Percentiles rank a stretch among this genome's conserved stretches.
These are phyloP conservation scores for Adansonia grandidieri DNA, from an alignment of 441 rosid species.

Conservation along the genomic window DNA sequence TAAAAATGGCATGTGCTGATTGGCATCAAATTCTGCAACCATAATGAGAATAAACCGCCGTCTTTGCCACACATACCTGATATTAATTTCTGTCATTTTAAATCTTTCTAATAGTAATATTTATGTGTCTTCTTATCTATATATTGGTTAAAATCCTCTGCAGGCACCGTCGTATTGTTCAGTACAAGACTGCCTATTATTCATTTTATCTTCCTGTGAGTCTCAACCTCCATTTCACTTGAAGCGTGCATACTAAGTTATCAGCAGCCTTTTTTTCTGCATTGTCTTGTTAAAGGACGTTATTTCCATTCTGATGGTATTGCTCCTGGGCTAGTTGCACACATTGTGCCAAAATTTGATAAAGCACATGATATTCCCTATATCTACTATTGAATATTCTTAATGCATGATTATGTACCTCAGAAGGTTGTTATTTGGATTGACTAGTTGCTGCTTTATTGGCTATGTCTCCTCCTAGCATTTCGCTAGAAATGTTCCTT, in stretches of 20 bases:
- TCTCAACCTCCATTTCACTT: slow-evolving; percentile 24
- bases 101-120: neutral
- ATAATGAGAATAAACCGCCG: neutral
- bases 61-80: too few species aligned
- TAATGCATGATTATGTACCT: neutral
- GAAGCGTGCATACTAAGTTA: neutral
- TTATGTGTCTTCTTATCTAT: neutral
- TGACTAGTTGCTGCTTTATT: neutral
- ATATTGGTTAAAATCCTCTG: slow-evolving; percentile 35
- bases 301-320: neutral
- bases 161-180: slow-evolving; percentile 79
- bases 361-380: neutral
- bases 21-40: neutral
- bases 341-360: neutral
- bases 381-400: neutral
- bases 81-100: neutral
- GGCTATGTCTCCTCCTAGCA: slow-evolving; percentile 8
- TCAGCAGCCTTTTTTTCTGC: neutral
- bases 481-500: neutral
- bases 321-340: neutral
- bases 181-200: slow-evolving; percentile 24
- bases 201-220: slow-evolving; percentile 40
- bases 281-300: neutral
- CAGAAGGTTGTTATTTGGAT: slow-evolving; percentile 11
- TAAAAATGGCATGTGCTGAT: neutral